Base-by-base conservation (phyloP, 1,284 basidiomycete genomes). In the Melampsora americana region DNA sequence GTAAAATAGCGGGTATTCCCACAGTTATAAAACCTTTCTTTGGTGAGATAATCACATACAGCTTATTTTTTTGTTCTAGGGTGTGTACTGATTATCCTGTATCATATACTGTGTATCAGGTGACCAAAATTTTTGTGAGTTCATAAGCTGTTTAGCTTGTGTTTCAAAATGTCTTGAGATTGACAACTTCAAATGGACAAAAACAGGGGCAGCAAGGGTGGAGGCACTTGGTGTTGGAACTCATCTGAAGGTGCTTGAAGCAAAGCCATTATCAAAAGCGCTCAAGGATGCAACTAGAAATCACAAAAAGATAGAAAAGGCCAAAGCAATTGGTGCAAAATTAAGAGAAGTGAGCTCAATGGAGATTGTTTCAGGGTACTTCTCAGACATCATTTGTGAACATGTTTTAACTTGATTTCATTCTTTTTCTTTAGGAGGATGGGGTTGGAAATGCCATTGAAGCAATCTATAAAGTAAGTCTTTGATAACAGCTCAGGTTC, bases 1-100 rank as follows among this genome's bases (percentile, higher is more conserved):
- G 14, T 2, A 42, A 35, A 32, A 35, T 89, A 80, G 93, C 93
- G 77, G 93, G 93, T 5, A 90, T 95, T 78, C 95, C 95, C 0
- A 97, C 94, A 0, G 91, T 99, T 80, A 93, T 99, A 81, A 91
- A 90, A 79, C 95, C 95, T 0, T 98, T 96, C 87, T 98, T 98
- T 80, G 95, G 95, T 62, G 20, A 9, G 95, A 95, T 83, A 56
- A 44, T 26, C 12, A 6, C 39, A 12, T 42, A 1, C 39, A 42
- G 11, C 1, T 42, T 42, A 1, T 67, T 77, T 20, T n/a, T 68
- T 18, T 89, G 89, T 35, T 5, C 11, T n/a, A 7, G 12, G 26
- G 26, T 64, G 26, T 35, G 26, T 32, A 7, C n/a, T 64, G 20
- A 26, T 32, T 20, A 86, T 85, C 77, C 83, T 78, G 65, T 77